Evolutionary conservation across 345 rosid genomes (phyloP).

Genomic region (Camelina laxa): DNA sequence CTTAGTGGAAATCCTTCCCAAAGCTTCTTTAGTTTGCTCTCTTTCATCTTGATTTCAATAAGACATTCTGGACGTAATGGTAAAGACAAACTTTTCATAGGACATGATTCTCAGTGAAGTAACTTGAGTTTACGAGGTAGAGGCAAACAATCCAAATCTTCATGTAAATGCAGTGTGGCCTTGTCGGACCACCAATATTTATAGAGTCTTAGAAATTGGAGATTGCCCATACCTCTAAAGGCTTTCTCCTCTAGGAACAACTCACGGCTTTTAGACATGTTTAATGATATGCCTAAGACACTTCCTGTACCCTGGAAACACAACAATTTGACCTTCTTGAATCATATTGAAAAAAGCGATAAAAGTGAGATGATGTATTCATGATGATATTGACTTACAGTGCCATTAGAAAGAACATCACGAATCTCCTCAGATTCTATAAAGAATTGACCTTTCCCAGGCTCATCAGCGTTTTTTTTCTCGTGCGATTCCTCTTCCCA

Average conservation of each 20-base stretch:
- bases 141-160: slow-evolving; percentile 17
- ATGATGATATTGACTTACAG: neutral
- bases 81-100: neutral
- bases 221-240: slow-evolving; percentile 6
- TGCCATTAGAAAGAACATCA: neutral
- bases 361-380: neutral
- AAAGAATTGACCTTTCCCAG: neutral
- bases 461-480: neutral
- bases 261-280: neutral
- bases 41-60: neutral
- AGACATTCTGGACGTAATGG: slow-evolving; percentile 8
- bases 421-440: neutral
- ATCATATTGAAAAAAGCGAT: neutral
- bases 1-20: slow-evolving; percentile 40
- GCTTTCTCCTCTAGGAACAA: neutral
- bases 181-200: neutral
- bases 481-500: neutral
- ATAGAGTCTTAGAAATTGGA: slow-evolving; percentile 13
- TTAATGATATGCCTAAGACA: neutral
- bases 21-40: slow-evolving; percentile 31
- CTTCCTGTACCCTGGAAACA: neutral
- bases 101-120: slow-evolving; percentile 27
- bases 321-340: neutral
- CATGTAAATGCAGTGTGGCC: neutral
- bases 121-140: slow-evolving; percentile 19